Percentiles rank a stretch among this genome's conserved stretches.
Conservation (phyloP, 352 stramenopile species). For the Phytophthora hybrid region DNA sequence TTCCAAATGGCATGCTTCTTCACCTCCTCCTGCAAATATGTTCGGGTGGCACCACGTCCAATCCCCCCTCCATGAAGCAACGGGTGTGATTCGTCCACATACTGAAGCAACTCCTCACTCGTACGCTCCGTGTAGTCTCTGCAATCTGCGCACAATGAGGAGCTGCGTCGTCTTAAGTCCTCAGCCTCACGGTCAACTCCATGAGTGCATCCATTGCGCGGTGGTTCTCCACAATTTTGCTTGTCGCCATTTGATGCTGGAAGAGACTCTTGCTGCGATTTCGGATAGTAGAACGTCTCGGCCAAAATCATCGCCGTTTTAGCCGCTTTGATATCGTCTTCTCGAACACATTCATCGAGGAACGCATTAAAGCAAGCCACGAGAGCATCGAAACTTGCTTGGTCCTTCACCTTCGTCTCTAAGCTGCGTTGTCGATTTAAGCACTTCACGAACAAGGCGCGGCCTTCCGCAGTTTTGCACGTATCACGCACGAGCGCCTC, state of each 20-base stretch:
- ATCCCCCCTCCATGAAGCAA: constrained; percentile 46
- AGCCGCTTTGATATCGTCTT: constrained; percentile 85
- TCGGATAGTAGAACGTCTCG: constrained; percentile 79
- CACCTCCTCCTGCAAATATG: constrained; percentile 85
- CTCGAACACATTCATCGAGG: constrained; percentile 73
- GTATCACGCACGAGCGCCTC: constrained; percentile 37
- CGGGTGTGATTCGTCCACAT: constrained; percentile 40
- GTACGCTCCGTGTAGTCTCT: constrained; percentile 40
- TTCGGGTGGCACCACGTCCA: constrained; percentile 61
- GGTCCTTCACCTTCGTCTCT: constrained; percentile 76
- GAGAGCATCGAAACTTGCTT: constrained; percentile 64
- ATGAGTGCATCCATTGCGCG: constrained; percentile 21
- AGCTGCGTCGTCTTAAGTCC: constrained; percentile 18
- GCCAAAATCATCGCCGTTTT: constrained; percentile 91
- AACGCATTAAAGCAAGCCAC: constrained; percentile 79
- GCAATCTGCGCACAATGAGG: constrained; percentile 32
- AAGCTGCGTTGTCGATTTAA: constrained; percentile 86
- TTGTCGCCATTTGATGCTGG: constrained; percentile 2
- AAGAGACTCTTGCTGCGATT: constrained; percentile 15
- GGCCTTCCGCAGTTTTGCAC: constrained; percentile 53
- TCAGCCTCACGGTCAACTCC: constrained; percentile 14
- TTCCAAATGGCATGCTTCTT: constrained; percentile 90
- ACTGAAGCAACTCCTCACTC: constrained; percentile 48
- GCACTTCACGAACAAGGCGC: constrained; percentile 82
- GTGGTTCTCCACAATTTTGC: neutral